Base-by-base conservation (phyloP, 352 stramenopile species). In the Pythium aquatile region DNA sequence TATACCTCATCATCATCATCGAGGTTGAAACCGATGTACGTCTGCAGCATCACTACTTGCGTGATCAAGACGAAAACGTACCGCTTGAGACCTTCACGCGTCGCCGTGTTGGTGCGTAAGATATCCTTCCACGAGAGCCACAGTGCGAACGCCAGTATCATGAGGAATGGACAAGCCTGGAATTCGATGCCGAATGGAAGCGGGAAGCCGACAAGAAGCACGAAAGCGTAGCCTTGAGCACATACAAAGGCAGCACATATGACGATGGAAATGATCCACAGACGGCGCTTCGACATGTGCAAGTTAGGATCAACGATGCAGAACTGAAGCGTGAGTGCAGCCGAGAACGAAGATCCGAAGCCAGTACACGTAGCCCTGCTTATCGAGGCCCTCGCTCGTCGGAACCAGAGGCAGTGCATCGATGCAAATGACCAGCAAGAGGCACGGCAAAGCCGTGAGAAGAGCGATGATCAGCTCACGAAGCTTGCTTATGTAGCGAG, bases 161-260 rank as follows among this genome's bases (percentile, higher is more conserved):
- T 37, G 32, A 9, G 5, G 32, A 37, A 37, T 6, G 32, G 32
- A 10, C 5, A 6, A 9, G 32, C 32, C 32, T 37, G 32, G 32
- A 37, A 37, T 24, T 47, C 32, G 52, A 35, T 58, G 1, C 6
- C 52, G n/a, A 58, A 58, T 13, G 52, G 52, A 9, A 47, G 8
- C 6, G 33, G 33, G 52, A 47, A 58, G 33, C 17, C n/a, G 32
- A 28, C 5, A 4, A n/a, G 14, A 6, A 33, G 32, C 9, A n/a
- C 20, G 17, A 58, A 29, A 24, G 20, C 20, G 20, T 24, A 24
- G 20, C 20, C 32, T 37, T 9, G 9, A 37, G 32, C 32, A 9
- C 32, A 37, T 10, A 37, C 32, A 37, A 37, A 37, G 5, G 32
- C 52, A 16, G 32, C 17, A 35, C 32, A 58, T 9, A n/a, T 28